Evolutionary conservation across 306 rosid species (phyloP).

Genomic region (Quercus bicolor): DNA sequence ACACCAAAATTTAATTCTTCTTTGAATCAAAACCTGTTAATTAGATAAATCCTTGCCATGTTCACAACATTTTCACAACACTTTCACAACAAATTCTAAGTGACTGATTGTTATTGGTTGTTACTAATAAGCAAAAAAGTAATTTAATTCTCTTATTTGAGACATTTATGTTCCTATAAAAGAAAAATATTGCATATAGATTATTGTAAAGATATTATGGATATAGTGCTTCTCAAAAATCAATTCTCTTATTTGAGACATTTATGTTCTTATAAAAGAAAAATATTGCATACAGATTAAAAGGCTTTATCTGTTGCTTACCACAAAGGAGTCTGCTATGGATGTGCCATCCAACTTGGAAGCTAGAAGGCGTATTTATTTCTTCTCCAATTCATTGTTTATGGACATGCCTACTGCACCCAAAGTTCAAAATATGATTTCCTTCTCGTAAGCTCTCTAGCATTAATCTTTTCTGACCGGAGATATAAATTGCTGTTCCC

Average conservation of each 20-base stretch:
- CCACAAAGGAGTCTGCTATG: conserved; percentile 95
- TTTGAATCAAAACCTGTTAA: not conserved
- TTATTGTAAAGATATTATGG: too few species aligned
- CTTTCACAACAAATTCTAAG: too few species aligned
- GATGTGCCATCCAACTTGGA: conserved; percentile 96
- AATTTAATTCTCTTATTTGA: too few species aligned
- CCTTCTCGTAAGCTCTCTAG: conserved; percentile 78
- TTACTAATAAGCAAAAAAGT: too few species aligned
- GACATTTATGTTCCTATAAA: too few species aligned
- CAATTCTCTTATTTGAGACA: not conserved
- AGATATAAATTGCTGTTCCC: not conserved
- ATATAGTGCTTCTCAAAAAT: too few species aligned
- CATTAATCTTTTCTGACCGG: not conserved
- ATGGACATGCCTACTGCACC: conserved; percentile 98
- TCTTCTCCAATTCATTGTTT: conserved; percentile 90
- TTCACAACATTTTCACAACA: too few species aligned
- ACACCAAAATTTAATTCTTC: not conserved
- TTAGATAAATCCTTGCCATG: not conserved
- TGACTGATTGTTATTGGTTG: too few species aligned
- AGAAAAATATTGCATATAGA: too few species aligned
- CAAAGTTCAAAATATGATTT: conserved; percentile 88
- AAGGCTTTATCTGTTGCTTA: conserved; percentile 85
- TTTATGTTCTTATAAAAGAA: not conserved
- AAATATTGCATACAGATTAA: conserved; percentile 41
- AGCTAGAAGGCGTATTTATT: conserved; percentile 88